Evolutionary conservation across 2,329 filamentous ascomycete genomes (phyloP).

Genomic region (Colletotrichum caudatum): DNA sequence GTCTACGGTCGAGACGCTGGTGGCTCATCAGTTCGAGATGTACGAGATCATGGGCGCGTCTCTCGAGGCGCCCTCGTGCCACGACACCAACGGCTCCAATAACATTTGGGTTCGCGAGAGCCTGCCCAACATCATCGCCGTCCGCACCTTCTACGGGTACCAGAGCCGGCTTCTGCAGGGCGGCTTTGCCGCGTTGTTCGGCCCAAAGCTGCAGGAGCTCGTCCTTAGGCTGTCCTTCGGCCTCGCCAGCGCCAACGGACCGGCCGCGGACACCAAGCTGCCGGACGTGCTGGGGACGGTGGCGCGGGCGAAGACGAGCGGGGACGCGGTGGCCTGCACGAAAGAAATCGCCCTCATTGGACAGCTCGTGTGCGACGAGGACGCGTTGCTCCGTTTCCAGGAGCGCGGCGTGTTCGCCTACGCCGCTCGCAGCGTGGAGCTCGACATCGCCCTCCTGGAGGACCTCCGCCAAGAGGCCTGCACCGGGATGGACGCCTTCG

Average conservation of each 20-base stretch:
- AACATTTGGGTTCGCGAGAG: conserved; percentile 61
- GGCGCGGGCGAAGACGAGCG: conserved; percentile 57
- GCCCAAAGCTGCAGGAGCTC: conserved; percentile 64
- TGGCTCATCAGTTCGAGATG: conserved; percentile 66
- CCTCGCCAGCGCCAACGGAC: conserved; percentile 56
- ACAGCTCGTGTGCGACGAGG: conserved; percentile 60
- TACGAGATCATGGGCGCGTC: conserved; percentile 61
- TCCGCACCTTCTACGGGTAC: conserved; percentile 65
- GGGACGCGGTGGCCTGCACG: conserved; percentile 58
- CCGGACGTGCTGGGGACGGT: conserved; percentile 59
- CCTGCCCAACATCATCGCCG: conserved; percentile 62
- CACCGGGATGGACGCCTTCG: conserved; percentile 67
- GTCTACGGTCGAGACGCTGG: conserved; percentile 62
- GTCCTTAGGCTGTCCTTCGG: conserved; percentile 65
- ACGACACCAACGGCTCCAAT: conserved; percentile 32
- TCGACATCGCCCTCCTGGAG: conserved; percentile 65
- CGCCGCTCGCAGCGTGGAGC: conserved; percentile 60
- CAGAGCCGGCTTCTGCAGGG: conserved; percentile 64
- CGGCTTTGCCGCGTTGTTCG: conserved; percentile 63
- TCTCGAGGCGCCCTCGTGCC: conserved; percentile 23
- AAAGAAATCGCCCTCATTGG: conserved; percentile 64
- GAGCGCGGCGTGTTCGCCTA: conserved; percentile 65
- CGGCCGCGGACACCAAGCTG: conserved; percentile 52
- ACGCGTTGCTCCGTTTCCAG: conserved; percentile 60
- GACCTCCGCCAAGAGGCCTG: conserved; percentile 65